Evolutionary conservation across 371 early-diverging fungal species (phyloP), one percentile per base, ranked within the genome.

Genomic region (Actinomortierella wolfii): DNA sequence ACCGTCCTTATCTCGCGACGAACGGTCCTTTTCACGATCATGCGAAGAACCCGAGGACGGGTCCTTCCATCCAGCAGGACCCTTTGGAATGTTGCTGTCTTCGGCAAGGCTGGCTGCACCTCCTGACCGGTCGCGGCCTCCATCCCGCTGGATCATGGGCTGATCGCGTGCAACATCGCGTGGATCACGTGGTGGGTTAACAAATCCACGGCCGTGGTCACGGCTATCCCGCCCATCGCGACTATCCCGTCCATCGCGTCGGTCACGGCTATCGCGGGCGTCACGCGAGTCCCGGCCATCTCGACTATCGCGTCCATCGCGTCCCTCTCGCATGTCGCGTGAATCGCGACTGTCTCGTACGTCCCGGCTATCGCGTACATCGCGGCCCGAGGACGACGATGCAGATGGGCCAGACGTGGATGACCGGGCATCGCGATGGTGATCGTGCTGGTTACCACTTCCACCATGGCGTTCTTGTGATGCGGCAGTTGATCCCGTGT

Each of bases 381-480:
- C 60, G 1, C 60, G 52, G 13, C 26, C 44, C 18, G 50, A 6
- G 4, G 34, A 6, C 34, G 34, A 4, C 34, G 34, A 34, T 11
- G 34, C 34, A 34, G 34, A 34, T 4, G 34, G 11, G 11, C 34
- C 34, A 34, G 34, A 11, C 34, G 34, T 51, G 3, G 51, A 17
- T 13, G 57, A 11, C 15, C 62, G 64, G 40, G 45, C 20, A 24
- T 61, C 62, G 6, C 68, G 62, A 13, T n/a, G 8, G 13, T 68
- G 34, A 4, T 34, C 34, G 11, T 34, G 34, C 34, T 34, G 11
- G 34, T 34, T 34, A 11, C 34, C 69, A 1, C 69, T 55, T 14
- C 61, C 56, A 43, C 65, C 65, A 14, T 58, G 53, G 11, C 55
- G 49, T 43, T 67, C 61, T 11, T 6, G 34, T 6, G 7, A 1